Conservation (phyloP, 495 filamentous ascomycete genomes). For the Aspergillus taichungensis region DNA sequence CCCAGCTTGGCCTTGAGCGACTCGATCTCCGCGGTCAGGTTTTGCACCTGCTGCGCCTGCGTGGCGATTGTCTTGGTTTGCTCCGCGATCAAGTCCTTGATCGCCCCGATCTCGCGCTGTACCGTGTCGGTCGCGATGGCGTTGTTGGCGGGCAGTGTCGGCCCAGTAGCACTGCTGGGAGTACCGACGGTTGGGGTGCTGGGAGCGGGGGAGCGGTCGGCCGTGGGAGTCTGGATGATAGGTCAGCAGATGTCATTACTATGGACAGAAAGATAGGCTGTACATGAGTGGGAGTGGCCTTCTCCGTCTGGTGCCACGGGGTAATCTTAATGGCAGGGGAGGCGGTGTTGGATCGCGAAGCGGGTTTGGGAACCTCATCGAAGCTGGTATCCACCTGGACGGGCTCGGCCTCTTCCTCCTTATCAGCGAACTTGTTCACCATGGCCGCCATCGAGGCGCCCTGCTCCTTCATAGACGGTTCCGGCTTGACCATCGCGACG, state of each 20-base stretch:
- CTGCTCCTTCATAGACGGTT: constrained; percentile 69
- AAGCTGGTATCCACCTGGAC: constrained; percentile 68
- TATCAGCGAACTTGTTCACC: constrained; percentile 76
- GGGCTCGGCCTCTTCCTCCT: constrained; percentile 49
- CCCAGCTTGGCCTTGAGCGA: constrained; percentile 36
- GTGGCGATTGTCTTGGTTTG: constrained; percentile 38
- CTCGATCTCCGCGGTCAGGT: constrained; percentile 36
- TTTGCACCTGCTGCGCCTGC: constrained; percentile 38
- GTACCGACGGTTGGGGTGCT: constrained; percentile 13
- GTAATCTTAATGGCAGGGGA: constrained; percentile 26
- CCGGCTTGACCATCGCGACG: constrained; percentile 35
- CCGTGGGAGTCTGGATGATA: constrained; percentile 5
- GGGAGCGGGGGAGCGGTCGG: constrained; percentile 5
- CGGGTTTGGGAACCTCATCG: constrained; percentile 65
- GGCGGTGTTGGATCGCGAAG: constrained; percentile 38
- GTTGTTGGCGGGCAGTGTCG: constrained; percentile 9
- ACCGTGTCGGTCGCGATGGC: constrained; percentile 17
- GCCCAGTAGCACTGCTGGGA: constrained; percentile 13
- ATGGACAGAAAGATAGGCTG: too few species aligned
- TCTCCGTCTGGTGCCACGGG: constrained; percentile 28
- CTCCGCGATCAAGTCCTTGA: constrained; percentile 36
- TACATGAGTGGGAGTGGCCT: constrained; percentile 15
- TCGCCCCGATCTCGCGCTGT: constrained; percentile 33
- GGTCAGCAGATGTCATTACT: constrained; percentile 5
- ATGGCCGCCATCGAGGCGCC: constrained; percentile 74